These are phyloP conservation scores for Amphirosellinia nigrospora DNA, from an alignment of 495 filamentous ascomycete species.

Conservation along the genomic window DNA sequence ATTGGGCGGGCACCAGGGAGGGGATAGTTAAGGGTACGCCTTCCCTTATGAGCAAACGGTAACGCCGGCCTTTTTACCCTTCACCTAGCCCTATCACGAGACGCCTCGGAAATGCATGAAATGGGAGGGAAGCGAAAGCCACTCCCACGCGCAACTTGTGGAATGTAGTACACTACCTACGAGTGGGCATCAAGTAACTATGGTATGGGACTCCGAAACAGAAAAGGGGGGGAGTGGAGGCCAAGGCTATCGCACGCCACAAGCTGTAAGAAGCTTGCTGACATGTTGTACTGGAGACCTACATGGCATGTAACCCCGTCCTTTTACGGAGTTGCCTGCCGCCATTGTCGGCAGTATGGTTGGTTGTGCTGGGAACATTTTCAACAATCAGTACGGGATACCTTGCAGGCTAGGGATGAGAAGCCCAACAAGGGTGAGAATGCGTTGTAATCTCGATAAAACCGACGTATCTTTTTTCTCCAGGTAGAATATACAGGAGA, in stretches of 20 bases:
- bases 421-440: not conserved
- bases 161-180: not conserved
- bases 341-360: not conserved
- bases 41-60: not conserved
- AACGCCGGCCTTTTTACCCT: not conserved
- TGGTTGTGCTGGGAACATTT: not conserved
- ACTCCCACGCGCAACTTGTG: conserved; percentile 23
- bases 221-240: conserved; percentile 8
- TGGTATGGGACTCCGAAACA: conserved; percentile 1
- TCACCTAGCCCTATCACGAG: not conserved
- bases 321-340: conserved; percentile 18
- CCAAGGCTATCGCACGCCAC: conserved; percentile 19
- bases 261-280: not conserved
- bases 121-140: conserved; percentile 11
- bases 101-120: conserved; percentile 8
- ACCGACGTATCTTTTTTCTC: conserved; percentile 8
- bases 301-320: conserved; percentile 9
- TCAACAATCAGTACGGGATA: not conserved
- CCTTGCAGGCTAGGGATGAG: not conserved
- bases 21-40: conserved; percentile 11
- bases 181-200: conserved; percentile 1
- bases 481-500: not conserved
- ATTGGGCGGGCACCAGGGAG: conserved; percentile 29
- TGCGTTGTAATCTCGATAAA: not conserved
- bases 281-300: conserved; percentile 15